Conservation (phyloP, 768 basidiomycete genomes). For the Kwoniella bestiolae region DNA sequence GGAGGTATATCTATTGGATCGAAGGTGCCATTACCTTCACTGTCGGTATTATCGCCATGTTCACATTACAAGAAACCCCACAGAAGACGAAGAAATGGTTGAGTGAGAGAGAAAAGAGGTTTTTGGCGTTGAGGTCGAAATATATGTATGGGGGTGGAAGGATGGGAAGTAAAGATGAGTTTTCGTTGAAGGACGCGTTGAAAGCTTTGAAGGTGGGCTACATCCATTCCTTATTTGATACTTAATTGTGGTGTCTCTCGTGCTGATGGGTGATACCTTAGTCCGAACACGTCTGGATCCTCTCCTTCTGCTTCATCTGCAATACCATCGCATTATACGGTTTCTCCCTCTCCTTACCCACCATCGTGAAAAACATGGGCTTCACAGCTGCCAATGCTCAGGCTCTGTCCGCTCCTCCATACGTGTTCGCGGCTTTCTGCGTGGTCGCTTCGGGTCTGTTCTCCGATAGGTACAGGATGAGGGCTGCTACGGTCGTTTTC, state of each 20-base stretch:
- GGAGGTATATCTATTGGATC: slow-evolving; percentile 43
- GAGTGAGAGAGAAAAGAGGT: slow-evolving; percentile 32
- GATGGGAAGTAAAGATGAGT: slow-evolving; percentile 23
- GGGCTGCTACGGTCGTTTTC: slow-evolving; percentile 4
- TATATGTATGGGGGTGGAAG: slow-evolving; percentile 31
- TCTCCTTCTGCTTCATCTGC: slow-evolving; percentile 34
- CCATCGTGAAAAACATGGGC: slow-evolving; percentile 44
- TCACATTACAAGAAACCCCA: slow-evolving; percentile 32
- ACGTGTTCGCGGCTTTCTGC: slow-evolving; percentile 45
- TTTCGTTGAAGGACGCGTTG: slow-evolving; percentile 20
- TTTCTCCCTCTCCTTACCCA: slow-evolving; percentile 44
- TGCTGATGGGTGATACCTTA: slow-evolving; percentile 7
- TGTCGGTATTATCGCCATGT: slow-evolving; percentile 30
- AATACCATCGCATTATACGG: slow-evolving; percentile 45
- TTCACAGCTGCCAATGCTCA: slow-evolving; percentile 46
- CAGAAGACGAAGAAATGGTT: slow-evolving; percentile 35
- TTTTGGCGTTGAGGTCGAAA: slow-evolving; percentile 31
- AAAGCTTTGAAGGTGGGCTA: slow-evolving; percentile 33
- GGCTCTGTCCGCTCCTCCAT: slow-evolving; percentile 39
- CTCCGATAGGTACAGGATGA: slow-evolving; percentile 17
- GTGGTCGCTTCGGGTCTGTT: slow-evolving; percentile 32
- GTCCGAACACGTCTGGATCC: slow-evolving; percentile 41
- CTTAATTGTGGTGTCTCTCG: too few relatives aligned
- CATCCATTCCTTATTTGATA: neutral
- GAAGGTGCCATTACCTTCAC: slow-evolving; percentile 37